A percentile compares a stretch with the other conserved stretches of the same genome.
phyloP scores from a whole-genome alignment of 148 eudicot species.

The Pharnaceum exiguum region DNA sequence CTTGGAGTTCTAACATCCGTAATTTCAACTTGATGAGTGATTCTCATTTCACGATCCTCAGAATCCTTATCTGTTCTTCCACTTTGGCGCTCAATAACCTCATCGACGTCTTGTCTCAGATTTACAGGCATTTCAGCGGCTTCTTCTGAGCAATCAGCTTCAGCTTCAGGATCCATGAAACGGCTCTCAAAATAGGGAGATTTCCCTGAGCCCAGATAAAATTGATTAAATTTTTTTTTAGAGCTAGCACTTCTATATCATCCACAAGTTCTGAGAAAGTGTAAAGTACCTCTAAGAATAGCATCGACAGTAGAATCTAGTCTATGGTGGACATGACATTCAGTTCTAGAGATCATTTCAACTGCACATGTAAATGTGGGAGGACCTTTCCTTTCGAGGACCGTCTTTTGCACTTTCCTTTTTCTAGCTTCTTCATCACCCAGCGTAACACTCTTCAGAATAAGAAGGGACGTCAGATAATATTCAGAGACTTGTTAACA shows the following conservation, averaged over 20 bases:
- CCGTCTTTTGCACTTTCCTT: conserved; percentile 96
- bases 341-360: conserved; percentile 87
- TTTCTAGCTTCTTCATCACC: conserved; percentile 97
- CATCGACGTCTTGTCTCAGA: conserved; percentile 22
- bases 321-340: conserved; percentile 85
- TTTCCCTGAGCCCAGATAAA: conserved; percentile 39
- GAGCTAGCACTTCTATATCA: background rate
- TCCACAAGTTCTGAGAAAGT: conserved; percentile 6
- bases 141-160: conserved; percentile 28
- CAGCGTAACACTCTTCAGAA: conserved; percentile 79
- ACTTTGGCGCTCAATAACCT: conserved; percentile 25
- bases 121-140: conserved; percentile 25
- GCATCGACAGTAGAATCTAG: conserved; percentile 96
- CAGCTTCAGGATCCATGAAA: conserved; percentile 48
- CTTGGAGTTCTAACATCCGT: conserved; percentile 21
- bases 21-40: conserved; percentile 22
- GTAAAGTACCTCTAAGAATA: conserved; percentile 63
- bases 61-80: conserved; percentile 26
- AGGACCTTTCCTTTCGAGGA: conserved; percentile 98
- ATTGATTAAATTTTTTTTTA: background rate
- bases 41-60: conserved; percentile 34
- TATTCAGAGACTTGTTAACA: background rate
- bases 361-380: conserved; percentile 91
- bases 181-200: conserved; percentile 69
- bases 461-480: conserved; percentile 1